These are phyloP conservation scores for Luffa aegyptiaca DNA, from an alignment of 306 rosid genomes.

Conservation along the genomic window DNA sequence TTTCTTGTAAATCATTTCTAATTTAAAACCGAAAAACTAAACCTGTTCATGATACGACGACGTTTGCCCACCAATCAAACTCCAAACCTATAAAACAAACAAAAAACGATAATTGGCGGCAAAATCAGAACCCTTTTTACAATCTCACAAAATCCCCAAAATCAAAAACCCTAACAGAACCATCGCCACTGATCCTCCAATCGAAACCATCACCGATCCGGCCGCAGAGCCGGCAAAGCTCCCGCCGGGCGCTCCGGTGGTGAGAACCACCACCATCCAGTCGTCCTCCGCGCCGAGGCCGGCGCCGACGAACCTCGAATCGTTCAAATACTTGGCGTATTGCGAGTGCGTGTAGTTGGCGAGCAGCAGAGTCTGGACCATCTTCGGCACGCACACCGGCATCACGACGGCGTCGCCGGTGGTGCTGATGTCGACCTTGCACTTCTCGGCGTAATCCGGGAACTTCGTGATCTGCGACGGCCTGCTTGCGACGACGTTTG, in stretches of 20 bases:
- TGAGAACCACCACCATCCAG: constrained; percentile 59
- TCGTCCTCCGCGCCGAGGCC: constrained; percentile 58
- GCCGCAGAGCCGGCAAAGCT: constrained; percentile 34
- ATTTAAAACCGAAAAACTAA: neutral
- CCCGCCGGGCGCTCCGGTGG: constrained; percentile 29
- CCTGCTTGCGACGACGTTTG: constrained; percentile 10
- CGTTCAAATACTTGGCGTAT: constrained; percentile 36
- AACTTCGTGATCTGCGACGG: constrained; percentile 9
- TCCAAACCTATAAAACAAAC: neutral
- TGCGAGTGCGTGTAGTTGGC: constrained; percentile 23
- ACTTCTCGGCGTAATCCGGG: constrained; percentile 9
- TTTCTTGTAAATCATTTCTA: neutral
- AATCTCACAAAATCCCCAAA: neutral
- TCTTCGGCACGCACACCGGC: constrained; percentile 25
- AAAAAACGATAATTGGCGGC: neutral
- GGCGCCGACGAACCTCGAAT: constrained; percentile 42
- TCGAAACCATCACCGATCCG: neutral
- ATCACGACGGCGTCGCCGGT: constrained; percentile 21
- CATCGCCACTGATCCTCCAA: neutral
- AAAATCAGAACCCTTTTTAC: neutral
- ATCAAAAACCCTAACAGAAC: neutral
- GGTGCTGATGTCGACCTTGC: constrained; percentile 18
- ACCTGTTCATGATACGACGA: neutral
- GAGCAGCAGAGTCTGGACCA: constrained; percentile 23
- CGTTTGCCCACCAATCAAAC: neutral